Base-by-base conservation (phyloP, 2,329 filamentous ascomycete genomes). In the Diplocarpon rosae region DNA sequence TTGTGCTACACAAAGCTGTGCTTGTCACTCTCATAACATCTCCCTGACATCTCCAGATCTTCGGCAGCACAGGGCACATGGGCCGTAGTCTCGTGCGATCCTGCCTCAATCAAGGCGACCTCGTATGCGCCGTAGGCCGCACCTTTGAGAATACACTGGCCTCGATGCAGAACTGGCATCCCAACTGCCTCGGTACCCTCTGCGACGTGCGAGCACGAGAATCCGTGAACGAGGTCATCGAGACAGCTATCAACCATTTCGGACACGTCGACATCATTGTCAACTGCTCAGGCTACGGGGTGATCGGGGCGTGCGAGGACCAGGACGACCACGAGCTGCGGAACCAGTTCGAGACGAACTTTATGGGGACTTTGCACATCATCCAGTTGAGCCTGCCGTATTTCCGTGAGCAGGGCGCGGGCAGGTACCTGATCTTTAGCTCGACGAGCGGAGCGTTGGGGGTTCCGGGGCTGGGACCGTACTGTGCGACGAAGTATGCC, bases 341-440 rank as follows among this genome's bases (percentile, higher is more conserved):
- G 47, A 90, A 94, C 59, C 92, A 96, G 64, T 95, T 96, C 66
- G 87, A 93, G 69, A 95, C 89, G 16, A 98, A 98, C 65, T 95
- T 95, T 65, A 90, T 94, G 72, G 92, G 92, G 43, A 93, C 88
- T 0, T 66, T 96, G 48, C 85, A 96, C 65, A 95, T 98, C 56
- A 83, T 96, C 47, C 88, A 95, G 62, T 70, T 85, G 15, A 89
- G 84, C 1, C 68, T 96, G 31, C 88, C 89, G 0, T 87, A 94
- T 66, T 93, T 96, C 56, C 80, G 90, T 41, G 72, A 80, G 51
- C 81, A 86, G 52, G 73, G 74, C 16, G 71, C 69, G 1, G 92
- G 92, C 1, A 77, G 89, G 27, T 96, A 95, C 63, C 71, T 96
- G 40, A 94, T 96, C 51, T 95, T 96, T 66, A 95, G 87, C 60